These are phyloP conservation scores for Exobasidium rhododendri DNA, from an alignment of 1,284 basidiomycete genomes.

Conservation along the genomic window DNA sequence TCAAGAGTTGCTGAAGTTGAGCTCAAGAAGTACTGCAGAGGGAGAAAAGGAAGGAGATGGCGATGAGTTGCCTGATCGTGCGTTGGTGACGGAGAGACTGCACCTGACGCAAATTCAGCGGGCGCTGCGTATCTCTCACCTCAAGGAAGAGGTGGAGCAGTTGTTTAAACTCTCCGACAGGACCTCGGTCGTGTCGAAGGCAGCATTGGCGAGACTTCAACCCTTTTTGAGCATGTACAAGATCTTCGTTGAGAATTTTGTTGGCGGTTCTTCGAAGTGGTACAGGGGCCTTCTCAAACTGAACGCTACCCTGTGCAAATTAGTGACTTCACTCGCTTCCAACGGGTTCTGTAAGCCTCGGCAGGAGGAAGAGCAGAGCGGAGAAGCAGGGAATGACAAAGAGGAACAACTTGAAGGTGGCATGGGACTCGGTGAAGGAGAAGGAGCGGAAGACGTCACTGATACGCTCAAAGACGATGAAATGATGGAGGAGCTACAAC, in stretches of 20 bases:
- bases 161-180: neutral
- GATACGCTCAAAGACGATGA: conserved; percentile 66
- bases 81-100: conserved; percentile 23
- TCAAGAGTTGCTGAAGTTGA: conserved; percentile 37
- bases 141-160: conserved; percentile 20
- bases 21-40: too few species aligned
- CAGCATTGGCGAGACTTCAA: conserved; percentile 27
- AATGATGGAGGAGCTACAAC: conserved; percentile 85
- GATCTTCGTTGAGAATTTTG: conserved; percentile 57
- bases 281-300: conserved; percentile 81
- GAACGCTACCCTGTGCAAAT: conserved; percentile 70
- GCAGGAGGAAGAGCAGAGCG: conserved; percentile 31
- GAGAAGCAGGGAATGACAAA: conserved; percentile 27
- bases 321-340: conserved; percentile 71
- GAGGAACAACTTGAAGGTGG: conserved; percentile 46
- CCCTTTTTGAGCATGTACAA: conserved; percentile 45
- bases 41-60: conserved; percentile 8
- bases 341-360: conserved; percentile 73
- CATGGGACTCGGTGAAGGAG: conserved; percentile 52
- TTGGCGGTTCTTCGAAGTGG: conserved; percentile 61
- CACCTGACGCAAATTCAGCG: conserved; percentile 21
- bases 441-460: conserved; percentile 59
- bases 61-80: conserved; percentile 27
- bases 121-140: conserved; percentile 23
- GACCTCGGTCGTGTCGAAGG: conserved; percentile 12